A percentile compares a stretch with the other conserved stretches of the same genome.
These are phyloP conservation scores for Aspergillus pseudonomiae DNA, from an alignment of 2,329 filamentous ascomycete species.

Conservation along the genomic window DNA sequence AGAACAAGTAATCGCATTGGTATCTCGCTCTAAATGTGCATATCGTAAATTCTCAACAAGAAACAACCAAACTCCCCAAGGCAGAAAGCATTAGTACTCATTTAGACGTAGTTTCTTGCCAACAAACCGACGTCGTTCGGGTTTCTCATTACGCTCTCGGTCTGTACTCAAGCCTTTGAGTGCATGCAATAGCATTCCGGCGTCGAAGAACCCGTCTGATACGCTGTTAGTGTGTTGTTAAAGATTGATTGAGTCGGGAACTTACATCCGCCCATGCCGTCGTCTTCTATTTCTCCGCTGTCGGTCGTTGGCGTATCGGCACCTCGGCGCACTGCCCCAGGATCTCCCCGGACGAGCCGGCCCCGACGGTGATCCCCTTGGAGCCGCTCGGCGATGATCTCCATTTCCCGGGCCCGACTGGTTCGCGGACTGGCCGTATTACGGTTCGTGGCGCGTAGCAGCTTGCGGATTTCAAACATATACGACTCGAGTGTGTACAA, in stretches of 20 bases:
- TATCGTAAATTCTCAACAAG: neutral
- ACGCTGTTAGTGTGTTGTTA: slow-evolving; percentile 17
- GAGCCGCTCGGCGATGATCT: slow-evolving; percentile 47
- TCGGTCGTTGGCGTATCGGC: slow-evolving; percentile 68
- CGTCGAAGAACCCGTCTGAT: slow-evolving; percentile 94
- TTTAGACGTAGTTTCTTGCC: slow-evolving; percentile 53
- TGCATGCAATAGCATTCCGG: slow-evolving; percentile 88
- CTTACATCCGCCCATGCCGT: slow-evolving; percentile 92
- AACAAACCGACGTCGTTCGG: slow-evolving; percentile 44
- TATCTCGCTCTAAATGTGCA: slow-evolving; percentile 3
- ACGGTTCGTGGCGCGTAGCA: slow-evolving; percentile 71
- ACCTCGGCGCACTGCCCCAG: slow-evolving; percentile 46
- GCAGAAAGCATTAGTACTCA: slow-evolving; percentile 42
- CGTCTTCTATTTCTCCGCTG: slow-evolving; percentile 74
- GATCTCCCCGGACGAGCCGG: slow-evolving; percentile 66
- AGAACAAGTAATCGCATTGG: slow-evolving; percentile 2
- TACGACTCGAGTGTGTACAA: slow-evolving; percentile 89
- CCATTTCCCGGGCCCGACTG: slow-evolving; percentile 64
- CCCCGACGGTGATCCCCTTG: slow-evolving; percentile 65
- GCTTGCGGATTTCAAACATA: slow-evolving; percentile 83
- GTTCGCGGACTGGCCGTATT: slow-evolving; percentile 57
- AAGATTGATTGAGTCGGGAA: slow-evolving; percentile 31
- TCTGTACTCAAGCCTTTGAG: slow-evolving; percentile 63
- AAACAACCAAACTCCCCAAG: neutral
- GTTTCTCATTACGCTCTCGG: slow-evolving; percentile 41